Base-by-base conservation (phyloP, 805 yeast genomes). In the Starmerella tilneyi region DNA sequence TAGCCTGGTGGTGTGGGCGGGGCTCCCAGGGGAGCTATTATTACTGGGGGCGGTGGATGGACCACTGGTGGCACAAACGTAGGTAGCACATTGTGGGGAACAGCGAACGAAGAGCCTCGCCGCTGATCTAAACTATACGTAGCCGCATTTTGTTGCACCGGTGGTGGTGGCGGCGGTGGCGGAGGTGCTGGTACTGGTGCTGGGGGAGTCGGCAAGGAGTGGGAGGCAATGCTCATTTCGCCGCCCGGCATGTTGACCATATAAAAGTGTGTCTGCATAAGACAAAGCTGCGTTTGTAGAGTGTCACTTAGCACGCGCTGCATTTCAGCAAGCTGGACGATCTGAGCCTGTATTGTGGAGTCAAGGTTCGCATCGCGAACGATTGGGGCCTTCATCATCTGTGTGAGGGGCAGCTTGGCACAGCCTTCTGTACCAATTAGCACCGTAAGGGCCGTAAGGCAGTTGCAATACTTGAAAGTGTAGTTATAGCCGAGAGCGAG, bases 311-410 rank as follows among this genome's bases (percentile, higher is more conserved):
- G 37, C 5, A 21, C 27, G 27, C 20, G 37, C 37, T 33, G 37
- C 37, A 33, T 33, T 6, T 33, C 26, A 6, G 26, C 26, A 9
- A 33, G 37, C 37, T 33, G 37, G 17, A 21, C 37, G 24, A 33
- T 20, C 17, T 33, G 37, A 4, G 37, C 20, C 27, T 33, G 37
- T 3, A 33, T 3, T 5, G 17, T 26, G 17, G 37, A 17, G 37
- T 33, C 37, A 7, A 17, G 17, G 5, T 21, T 12, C n/a, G 11
- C 35, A 8, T 16, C 17, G 26, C 26, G 5, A 12, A 6, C 31
- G n/a, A 13, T 5, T 9, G 5, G n/a, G n/a, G 31, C 31, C n/a
- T 7, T 7, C 31, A 28, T 6, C 15, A 9, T 7, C n/a, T 7
- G 31, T 13, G n/a, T 13, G n/a, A 7, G 31, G 16, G 8, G 27